A percentile compares a stretch with the other conserved stretches of the same genome.
These are phyloP conservation scores for Penicillium subrubescens DNA, from an alignment of 495 filamentous ascomycete genomes.

Conservation along the genomic window DNA sequence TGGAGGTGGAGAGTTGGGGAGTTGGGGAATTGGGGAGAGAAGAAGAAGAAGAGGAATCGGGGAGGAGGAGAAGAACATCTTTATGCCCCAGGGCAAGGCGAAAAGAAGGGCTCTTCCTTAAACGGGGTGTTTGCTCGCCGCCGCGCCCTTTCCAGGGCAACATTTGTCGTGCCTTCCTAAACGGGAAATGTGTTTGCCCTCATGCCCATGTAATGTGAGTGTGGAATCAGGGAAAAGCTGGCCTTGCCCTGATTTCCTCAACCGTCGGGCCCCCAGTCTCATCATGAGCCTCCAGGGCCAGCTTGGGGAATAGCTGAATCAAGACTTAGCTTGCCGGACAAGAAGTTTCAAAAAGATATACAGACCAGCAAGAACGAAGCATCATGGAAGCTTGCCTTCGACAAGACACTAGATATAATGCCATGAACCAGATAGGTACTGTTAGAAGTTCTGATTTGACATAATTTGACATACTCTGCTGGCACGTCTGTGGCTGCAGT, in stretches of 20 bases:
- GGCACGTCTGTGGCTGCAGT: no score
- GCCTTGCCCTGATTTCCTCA: not conserved
- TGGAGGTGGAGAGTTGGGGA: not conserved
- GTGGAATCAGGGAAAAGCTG: not conserved
- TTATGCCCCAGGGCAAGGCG: not conserved
- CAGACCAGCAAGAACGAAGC: not conserved
- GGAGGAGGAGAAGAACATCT: not conserved
- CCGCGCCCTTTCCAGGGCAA: not conserved
- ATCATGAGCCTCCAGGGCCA: not conserved
- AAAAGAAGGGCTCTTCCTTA: not conserved
- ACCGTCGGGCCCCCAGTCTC: not conserved
- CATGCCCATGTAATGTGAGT: not conserved
- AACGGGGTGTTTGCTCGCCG: not conserved
- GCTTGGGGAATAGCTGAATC: not conserved
- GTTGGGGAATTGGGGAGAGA: not conserved
- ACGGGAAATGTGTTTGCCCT: not conserved
- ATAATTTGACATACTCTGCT: no score
- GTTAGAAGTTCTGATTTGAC: no score
- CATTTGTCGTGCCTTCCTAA: not conserved
- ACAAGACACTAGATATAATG: no score
- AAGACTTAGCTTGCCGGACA: not conserved
- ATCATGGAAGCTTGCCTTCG: not conserved
- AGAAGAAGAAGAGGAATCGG: not conserved
- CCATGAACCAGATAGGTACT: no score
- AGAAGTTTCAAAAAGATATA: not conserved